Percentiles rank a stretch among this genome's conserved stretches.
Conservation (phyloP, 1,284 basidiomycete genomes). For the Cryptococcus wingfieldii region DNA sequence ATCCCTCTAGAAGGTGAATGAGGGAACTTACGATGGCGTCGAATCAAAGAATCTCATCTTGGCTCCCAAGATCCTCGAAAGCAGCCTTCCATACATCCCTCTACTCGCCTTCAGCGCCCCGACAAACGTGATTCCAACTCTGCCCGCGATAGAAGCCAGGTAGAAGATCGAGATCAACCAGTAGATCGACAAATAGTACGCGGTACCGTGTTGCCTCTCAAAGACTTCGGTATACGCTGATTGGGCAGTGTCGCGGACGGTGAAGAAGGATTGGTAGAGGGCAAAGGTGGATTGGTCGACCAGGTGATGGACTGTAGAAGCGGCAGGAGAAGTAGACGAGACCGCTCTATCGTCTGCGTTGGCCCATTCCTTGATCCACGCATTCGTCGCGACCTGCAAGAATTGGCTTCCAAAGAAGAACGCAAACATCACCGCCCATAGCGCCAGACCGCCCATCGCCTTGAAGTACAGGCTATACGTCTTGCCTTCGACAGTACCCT, state of each 20-base stretch:
- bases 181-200: conserved; percentile 43
- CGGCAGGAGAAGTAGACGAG: background rate
- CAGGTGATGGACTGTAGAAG: background rate
- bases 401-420: conserved; percentile 41
- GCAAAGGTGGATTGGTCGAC: background rate
- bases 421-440: conserved; percentile 37
- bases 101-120: conserved; percentile 41
- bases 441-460: conserved; percentile 33
- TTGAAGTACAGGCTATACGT: conserved; percentile 44
- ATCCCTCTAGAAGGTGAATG: background rate
- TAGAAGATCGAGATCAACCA: conserved; percentile 36
- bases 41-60: conserved; percentile 50
- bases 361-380: conserved; percentile 48
- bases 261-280: conserved; percentile 1
- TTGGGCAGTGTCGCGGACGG: background rate
- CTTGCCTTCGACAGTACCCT: conserved; percentile 32
- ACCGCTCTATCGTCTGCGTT: conserved; percentile 21
- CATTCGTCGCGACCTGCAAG: conserved; percentile 43
- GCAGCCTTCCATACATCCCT: conserved; percentile 35
- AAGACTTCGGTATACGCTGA: background rate
- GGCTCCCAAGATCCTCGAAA: conserved; percentile 44
- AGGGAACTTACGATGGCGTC: conserved; percentile 34
- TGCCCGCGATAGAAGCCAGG: conserved; percentile 35
- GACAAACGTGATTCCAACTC: conserved; percentile 37
- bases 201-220: background rate